phyloP scores from a whole-genome alignment of 345 rosid species.

The Citropsis articulata region DNA sequence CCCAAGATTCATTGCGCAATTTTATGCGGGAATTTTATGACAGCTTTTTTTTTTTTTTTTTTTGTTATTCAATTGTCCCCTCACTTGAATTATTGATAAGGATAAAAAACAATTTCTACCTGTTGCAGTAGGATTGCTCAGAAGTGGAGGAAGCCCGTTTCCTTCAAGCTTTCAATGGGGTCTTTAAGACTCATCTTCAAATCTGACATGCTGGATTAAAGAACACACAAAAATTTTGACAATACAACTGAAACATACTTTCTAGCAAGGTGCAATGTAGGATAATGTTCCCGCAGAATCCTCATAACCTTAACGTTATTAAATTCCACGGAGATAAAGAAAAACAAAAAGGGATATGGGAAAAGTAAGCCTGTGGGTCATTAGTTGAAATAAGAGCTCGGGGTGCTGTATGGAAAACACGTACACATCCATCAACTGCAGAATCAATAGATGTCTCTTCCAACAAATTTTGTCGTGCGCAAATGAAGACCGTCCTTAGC shows the following conservation, averaged over 20 bases:
- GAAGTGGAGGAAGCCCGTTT: slow-evolving; percentile 53
- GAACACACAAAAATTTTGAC: too few species aligned
- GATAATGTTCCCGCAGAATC: slow-evolving; percentile 10
- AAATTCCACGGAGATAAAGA: background rate
- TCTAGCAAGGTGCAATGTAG: slow-evolving; percentile 12
- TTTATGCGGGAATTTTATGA: too few species aligned
- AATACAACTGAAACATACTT: slow-evolving; percentile 18
- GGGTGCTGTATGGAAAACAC: background rate
- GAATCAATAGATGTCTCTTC: slow-evolving; percentile 36
- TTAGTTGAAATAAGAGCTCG: slow-evolving; percentile 17
- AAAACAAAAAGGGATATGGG: background rate
- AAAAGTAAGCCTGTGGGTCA: slow-evolving; percentile 22
- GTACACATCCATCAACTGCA: slow-evolving; percentile 27
- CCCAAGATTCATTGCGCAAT: too few species aligned
- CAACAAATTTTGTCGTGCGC: slow-evolving; percentile 23
- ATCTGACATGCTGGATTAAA: slow-evolving; percentile 34
- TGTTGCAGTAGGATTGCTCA: too few species aligned
- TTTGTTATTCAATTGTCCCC: too few species aligned
- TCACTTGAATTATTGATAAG: too few species aligned
- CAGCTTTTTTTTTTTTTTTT: too few species aligned
- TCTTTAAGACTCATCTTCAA: slow-evolving; percentile 70
- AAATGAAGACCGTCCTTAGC: slow-evolving; percentile 19
- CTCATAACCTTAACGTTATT: slow-evolving; percentile 13
- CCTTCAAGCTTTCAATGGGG: slow-evolving; percentile 81
- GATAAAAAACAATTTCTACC: too few species aligned